Evolutionary conservation across 208 protist species (phyloP).

Genomic region (Trichomonas tenax): DNA sequence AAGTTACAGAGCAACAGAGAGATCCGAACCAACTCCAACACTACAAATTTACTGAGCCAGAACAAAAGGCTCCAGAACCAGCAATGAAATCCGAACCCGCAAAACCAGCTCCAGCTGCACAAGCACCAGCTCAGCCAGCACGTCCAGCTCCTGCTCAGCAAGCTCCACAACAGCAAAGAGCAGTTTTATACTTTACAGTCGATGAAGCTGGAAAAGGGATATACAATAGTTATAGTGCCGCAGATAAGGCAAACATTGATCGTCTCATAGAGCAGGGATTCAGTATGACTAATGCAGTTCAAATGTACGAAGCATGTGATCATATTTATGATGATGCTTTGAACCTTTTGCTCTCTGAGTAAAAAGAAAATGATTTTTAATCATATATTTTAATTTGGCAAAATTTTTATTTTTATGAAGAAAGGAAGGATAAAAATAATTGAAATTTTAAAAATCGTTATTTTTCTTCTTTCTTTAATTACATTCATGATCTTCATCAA

Average conservation of each 20-base stretch:
- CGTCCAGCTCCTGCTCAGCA: not conserved
- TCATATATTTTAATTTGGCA: not conserved
- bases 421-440: not conserved
- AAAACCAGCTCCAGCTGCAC: not conserved
- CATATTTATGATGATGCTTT: not conserved
- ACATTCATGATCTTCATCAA: not conserved
- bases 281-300: not conserved
- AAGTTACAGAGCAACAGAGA: not conserved
- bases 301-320: not conserved
- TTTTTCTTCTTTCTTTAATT: not conserved
- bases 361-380: not conserved
- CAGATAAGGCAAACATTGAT: not conserved
- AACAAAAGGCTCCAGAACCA: too few relatives aligned
- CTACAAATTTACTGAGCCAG: too few relatives aligned
- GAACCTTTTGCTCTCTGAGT: not conserved
- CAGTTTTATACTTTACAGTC: too few relatives aligned
- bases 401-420: not conserved
- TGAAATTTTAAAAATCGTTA: not conserved
- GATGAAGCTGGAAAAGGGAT: not conserved
- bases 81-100: not conserved
- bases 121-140: not conserved
- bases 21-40: not conserved
- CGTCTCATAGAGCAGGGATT: not conserved
- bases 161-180: too few relatives aligned
- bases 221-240: not conserved